Evolutionary conservation across 2,329 filamentous ascomycete genomes (phyloP).

Genomic region (Exophiala dermatitidis): DNA sequence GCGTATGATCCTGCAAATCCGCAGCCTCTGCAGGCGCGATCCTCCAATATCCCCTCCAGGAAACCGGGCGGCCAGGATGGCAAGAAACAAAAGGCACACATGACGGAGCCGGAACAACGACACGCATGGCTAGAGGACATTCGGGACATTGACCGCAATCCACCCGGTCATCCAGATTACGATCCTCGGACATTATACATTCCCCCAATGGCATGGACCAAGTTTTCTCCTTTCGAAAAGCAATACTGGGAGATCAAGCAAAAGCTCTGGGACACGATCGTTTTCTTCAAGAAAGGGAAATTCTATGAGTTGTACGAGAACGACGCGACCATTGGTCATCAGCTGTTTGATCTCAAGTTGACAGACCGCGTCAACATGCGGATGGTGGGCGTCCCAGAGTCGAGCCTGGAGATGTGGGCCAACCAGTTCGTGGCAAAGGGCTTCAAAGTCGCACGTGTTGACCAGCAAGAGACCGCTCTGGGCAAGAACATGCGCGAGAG

Average conservation of each 20-base stretch:
- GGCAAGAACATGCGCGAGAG: conserved; percentile 99
- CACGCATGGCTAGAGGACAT: conserved; percentile 87
- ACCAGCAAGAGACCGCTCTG: conserved; percentile 91
- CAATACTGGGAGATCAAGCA: conserved; percentile 99
- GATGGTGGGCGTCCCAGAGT: conserved; percentile 96
- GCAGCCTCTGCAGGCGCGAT: conserved; percentile 45
- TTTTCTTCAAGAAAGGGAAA: conserved; percentile 99
- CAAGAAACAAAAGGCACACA: conserved; percentile 61
- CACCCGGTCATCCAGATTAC: conserved; percentile 74
- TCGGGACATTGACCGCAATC: conserved; percentile 73
- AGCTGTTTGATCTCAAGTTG: conserved; percentile 93
- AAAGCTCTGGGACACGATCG: conserved; percentile 93
- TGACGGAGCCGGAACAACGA: conserved; percentile 73
- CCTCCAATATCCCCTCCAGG: conserved; percentile 34
- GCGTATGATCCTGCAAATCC: conserved; percentile 59
- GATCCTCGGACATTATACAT: conserved; percentile 88
- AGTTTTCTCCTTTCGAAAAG: conserved; percentile 91
- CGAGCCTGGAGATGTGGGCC: conserved; percentile 92
- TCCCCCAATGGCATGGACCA: conserved; percentile 67
- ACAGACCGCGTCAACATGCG: conserved; percentile 99
- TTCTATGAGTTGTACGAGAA: conserved; percentile 99
- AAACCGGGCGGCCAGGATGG: conserved; percentile 30
- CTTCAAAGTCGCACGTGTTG: conserved; percentile 92
- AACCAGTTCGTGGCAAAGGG: conserved; percentile 98
- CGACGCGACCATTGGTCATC: conserved; percentile 91